phyloP scores from a whole-genome alignment of 1,284 basidiomycete species.

The Cystobasidiaceae sp. region DNA sequence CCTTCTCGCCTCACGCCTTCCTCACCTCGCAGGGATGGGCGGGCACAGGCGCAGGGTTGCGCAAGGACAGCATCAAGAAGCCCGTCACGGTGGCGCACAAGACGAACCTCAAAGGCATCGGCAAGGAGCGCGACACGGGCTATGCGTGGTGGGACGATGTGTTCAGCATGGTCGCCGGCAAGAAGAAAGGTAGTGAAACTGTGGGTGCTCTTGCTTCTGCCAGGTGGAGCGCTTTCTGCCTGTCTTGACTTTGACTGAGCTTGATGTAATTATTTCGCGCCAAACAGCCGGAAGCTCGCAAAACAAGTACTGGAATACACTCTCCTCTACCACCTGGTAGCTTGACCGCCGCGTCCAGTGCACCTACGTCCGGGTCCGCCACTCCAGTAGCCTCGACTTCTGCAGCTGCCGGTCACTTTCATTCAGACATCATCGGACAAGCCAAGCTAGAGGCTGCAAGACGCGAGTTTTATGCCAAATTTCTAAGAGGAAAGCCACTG shows the following conservation, averaged over 20 bases:
- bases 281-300: neutral
- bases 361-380: neutral
- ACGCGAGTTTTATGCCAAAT: constrained; percentile 27
- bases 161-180: constrained; percentile 31
- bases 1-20: constrained; percentile 30
- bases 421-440: constrained; percentile 27
- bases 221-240: neutral
- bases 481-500: constrained; percentile 14
- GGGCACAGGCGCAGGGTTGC: constrained; percentile 32
- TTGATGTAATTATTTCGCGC: neutral
- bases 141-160: constrained; percentile 39
- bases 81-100: constrained; percentile 34
- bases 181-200: constrained; percentile 13
- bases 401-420: constrained; percentile 3
- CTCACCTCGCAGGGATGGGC: constrained; percentile 33
- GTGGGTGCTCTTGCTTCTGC: neutral
- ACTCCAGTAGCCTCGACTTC: constrained; percentile 1
- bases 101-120: constrained; percentile 35
- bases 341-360: constrained; percentile 2
- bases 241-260: no score
- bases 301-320: constrained; percentile 26
- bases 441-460: constrained; percentile 26
- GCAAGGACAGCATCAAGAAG: constrained; percentile 29
- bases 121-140: constrained; percentile 34
- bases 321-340: constrained; percentile 11